phyloP scores from a whole-genome alignment of 2,329 filamentous ascomycete genomes.

The Aspergillus alliaceus region DNA sequence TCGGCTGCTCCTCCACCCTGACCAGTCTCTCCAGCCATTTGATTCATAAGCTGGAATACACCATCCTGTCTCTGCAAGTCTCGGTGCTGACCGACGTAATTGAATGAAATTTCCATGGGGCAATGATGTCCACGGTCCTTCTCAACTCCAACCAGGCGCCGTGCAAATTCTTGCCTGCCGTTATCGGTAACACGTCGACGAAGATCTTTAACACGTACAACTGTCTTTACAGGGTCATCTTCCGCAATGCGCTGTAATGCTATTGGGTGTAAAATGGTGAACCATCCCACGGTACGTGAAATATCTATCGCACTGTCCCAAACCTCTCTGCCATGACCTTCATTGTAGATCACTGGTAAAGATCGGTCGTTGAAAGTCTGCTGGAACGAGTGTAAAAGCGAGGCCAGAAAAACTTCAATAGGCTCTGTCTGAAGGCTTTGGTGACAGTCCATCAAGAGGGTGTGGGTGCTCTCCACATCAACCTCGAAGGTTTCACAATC shows the following conservation, averaged over 20 bases:
- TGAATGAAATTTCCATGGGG: conserved; percentile 47
- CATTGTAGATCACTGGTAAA: conserved; percentile 47
- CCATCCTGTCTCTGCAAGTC: conserved; percentile 47
- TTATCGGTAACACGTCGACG: conserved; percentile 39
- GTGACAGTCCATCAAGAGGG: conserved; percentile 34
- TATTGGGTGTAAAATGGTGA: conserved; percentile 50
- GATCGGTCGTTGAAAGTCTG: conserved; percentile 42
- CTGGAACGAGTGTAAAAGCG: conserved; percentile 46
- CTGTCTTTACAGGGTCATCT: conserved; percentile 30
- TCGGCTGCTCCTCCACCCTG: conserved; percentile 48
- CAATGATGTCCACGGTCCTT: conserved; percentile 37
- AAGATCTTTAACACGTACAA: conserved; percentile 40
- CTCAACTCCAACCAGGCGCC: conserved; percentile 28
- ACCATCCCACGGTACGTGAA: conserved; percentile 53
- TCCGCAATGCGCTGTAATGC: conserved; percentile 30
- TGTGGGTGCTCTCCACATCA: conserved; percentile 25
- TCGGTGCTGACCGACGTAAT: conserved; percentile 41
- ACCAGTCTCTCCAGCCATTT: conserved; percentile 48
- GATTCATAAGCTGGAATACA: conserved; percentile 45
- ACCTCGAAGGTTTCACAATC: conserved; percentile 36
- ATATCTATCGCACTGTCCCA: conserved; percentile 49
- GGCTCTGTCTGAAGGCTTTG: conserved; percentile 34
- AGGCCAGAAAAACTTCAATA: conserved; percentile 38
- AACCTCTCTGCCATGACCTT: conserved; percentile 50
- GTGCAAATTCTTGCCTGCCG: conserved; percentile 40